phyloP scores from a whole-genome alignment of 495 filamentous ascomycete species.

The Aspergillus carlsbadensis region DNA sequence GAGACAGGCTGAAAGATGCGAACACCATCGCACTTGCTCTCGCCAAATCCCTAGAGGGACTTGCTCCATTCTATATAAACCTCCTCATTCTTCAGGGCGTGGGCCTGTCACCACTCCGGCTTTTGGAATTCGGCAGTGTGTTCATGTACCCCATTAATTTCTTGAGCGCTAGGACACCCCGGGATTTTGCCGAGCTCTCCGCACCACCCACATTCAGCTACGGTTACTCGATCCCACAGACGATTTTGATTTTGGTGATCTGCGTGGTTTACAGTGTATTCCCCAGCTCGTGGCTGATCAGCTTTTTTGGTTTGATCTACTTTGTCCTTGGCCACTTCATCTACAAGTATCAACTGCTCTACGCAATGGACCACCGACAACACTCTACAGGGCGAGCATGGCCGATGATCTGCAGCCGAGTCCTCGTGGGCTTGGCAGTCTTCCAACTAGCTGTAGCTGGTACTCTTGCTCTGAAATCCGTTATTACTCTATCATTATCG shows the following conservation, averaged over 20 bases:
- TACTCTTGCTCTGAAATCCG: conserved; percentile 70
- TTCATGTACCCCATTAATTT: conserved; percentile 78
- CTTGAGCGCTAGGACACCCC: conserved; percentile 79
- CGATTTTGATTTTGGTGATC: conserved; percentile 87
- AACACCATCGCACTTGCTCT: conserved; percentile 73
- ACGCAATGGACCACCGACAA: conserved; percentile 96
- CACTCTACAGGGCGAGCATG: conserved; percentile 93
- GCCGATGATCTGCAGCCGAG: conserved; percentile 90
- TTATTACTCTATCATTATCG: conserved; percentile 66
- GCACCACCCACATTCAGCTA: conserved; percentile 90
- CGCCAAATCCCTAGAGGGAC: conserved; percentile 67
- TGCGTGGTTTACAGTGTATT: conserved; percentile 94
- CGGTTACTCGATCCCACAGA: conserved; percentile 91
- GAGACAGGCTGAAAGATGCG: conserved; percentile 72
- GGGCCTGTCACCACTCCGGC: conserved; percentile 87
- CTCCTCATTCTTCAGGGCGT: conserved; percentile 91
- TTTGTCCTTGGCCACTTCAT: conserved; percentile 88
- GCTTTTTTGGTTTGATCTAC: conserved; percentile 81
- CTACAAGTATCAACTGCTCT: conserved; percentile 97
- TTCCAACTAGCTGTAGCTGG: conserved; percentile 93
- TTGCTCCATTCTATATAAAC: conserved; percentile 87
- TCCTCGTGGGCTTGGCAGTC: conserved; percentile 77
- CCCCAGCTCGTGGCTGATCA: conserved; percentile 75
- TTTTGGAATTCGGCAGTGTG: conserved; percentile 87
- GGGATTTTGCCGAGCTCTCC: conserved; percentile 83